Base-by-base conservation (phyloP, 805 yeast species). In the Kockiozyma suomiensis region DNA sequence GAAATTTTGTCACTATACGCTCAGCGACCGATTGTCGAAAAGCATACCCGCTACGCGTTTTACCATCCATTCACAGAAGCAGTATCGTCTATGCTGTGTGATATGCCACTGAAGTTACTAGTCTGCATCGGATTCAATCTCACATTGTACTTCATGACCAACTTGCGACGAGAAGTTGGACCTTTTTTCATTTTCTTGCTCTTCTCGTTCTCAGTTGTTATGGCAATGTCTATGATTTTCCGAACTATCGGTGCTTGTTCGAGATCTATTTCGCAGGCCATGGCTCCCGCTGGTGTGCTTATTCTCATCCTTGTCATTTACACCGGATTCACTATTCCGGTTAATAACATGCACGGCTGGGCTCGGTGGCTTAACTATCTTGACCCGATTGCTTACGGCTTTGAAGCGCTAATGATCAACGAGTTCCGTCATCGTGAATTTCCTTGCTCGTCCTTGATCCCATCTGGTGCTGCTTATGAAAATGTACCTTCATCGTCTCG, bases 11-110 rank as follows among this genome's bases (percentile, higher is more conserved):
- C 75, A 12, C 69, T 78, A 33, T 81, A 73, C 64, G 82, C 77
- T 58, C 79, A 80, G 38, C 78, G 88, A 68, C 81, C 85, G n/a
- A 79, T 85, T 62, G 81, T 83, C 46, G 84, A 82, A 66, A 88
- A 88, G 69, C 96, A 88, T 70, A 84, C 85, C 68, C 79, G 81
- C 50, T 88, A 85, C 67, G 84, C 90, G 0, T 79, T 88, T 59
- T 89, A 86, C 70, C 84, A 85, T 59, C 91, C 92, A 2, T 80
- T 90, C 13, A 84, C 89, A 2, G 93, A 87, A 69, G 87, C 90
- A 0, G 66, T 88, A 3, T 85, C 90, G 0, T 76, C 83, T 4
- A 76, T 84, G 48, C 60, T 86, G 3, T 79, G 88, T 2, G 86
- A 83, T 52, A 72, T 88, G 60, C 92, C 93, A 2, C 77, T 83